Base-by-base conservation (phyloP, 192 early-diverging fungal species). In the Diversispora epigaea region DNA sequence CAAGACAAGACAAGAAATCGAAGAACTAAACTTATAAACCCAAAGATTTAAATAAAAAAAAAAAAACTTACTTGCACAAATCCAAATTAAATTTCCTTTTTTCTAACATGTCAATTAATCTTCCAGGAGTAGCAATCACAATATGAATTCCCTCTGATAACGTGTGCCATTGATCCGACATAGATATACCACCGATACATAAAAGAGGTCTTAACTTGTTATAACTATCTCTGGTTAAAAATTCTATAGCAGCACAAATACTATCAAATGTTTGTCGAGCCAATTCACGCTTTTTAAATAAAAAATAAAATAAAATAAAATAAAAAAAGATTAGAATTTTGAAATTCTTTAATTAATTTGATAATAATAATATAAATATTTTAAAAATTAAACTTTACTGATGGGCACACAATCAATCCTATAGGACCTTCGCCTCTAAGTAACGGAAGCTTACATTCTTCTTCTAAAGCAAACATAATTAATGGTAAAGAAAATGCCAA, bases 391-490 rank as follows among this genome's bases (percentile, higher is more conserved):
- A 54, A 86, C 25, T 32, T 32, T 32, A 92, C 90, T 41, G 94
- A 97, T 74, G 97, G 97, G 84, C 94, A 96, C 21, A 99, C 81
- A 68, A 97, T 94, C 87, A 99, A 85, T 5, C 96, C 96, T 32
- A 98, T 85, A 3, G 97, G 97, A 1, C 97, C 96, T 72, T 99
- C 97, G 17, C 94, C 94, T 45, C 84, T 79, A 0, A 89, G 79
- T 9, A 98, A 79, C 4, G 96, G 94, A 69, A 97, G 78, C 65
- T 88, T 90, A 19, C 87, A 78, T 79, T 99, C 97, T n/a, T 89
- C 93, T 76, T 99, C 96, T 12, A 99, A 81, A n/a, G 97, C 94
- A 61, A 91, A 84, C 87, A 99, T 89, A 10, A 99, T 77, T 64
- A 97, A 77, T n/a, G 97, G 97, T 22, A 99, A 77, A 7, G 96